Conservation (phyloP, 805 yeast species). For the Yarrowia sp. region DNA sequence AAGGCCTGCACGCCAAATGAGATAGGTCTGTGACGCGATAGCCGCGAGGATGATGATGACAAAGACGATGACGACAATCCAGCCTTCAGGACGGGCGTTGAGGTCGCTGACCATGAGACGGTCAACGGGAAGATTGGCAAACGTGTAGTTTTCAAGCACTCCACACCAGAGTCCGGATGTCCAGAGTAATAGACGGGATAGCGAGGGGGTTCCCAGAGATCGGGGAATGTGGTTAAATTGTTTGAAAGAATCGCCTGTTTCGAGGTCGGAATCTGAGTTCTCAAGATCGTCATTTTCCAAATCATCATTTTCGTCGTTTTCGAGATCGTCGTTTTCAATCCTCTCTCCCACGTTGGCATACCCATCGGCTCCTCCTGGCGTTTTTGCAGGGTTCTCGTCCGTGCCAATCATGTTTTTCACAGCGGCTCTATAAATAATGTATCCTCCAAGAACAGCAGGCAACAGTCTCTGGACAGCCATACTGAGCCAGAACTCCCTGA, state of each 20-base stretch:
- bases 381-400: conserved; percentile 28
- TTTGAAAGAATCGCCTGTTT: neutral
- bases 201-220: conserved; percentile 32
- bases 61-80: conserved; percentile 55
- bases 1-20: conserved; percentile 71
- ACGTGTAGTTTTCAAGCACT: conserved; percentile 81
- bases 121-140: conserved; percentile 88
- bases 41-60: conserved; percentile 58
- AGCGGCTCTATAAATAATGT: conserved; percentile 63
- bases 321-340: neutral
- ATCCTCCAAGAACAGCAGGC: conserved; percentile 75
- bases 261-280: neutral
- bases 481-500: conserved; percentile 16
- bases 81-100: conserved; percentile 76
- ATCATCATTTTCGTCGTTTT: neutral
- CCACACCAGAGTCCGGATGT: conserved; percentile 86
- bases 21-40: conserved; percentile 74
- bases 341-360: conserved; percentile 5
- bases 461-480: conserved; percentile 74
- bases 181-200: conserved; percentile 63
- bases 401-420: conserved; percentile 52
- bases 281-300: no score
- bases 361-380: neutral
- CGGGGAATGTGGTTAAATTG: neutral
- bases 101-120: conserved; percentile 77